phyloP scores from a whole-genome alignment of 208 protist genomes.

The Trypanosoma scelopori region DNA sequence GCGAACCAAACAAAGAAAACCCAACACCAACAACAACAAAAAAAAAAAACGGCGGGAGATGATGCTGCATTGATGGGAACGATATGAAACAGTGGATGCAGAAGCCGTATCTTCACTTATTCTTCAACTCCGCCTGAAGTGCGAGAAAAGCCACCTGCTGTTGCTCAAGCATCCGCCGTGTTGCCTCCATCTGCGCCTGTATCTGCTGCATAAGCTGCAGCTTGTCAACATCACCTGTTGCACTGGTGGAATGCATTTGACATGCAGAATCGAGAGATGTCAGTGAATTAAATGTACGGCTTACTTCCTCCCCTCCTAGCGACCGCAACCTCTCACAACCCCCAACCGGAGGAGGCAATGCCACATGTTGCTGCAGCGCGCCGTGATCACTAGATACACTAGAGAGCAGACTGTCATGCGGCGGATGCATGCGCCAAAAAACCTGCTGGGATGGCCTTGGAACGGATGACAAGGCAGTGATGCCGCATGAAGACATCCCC shows the following conservation, averaged over 20 bases:
- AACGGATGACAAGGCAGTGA: constrained; percentile 5
- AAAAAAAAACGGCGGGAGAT: background rate
- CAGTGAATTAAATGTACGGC: no score
- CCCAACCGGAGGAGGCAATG: background rate
- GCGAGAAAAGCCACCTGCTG: constrained; percentile 25
- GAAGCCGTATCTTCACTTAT: constrained; percentile 9
- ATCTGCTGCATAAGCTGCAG: constrained; percentile 25
- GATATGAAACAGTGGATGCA: background rate
- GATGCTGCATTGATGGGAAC: background rate
- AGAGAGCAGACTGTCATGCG: background rate
- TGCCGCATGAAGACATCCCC: background rate
- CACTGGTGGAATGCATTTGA: background rate
- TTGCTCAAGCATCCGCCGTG: constrained; percentile 27
- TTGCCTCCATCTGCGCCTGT: constrained; percentile 31
- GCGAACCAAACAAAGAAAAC: no score
- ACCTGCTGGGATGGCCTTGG: background rate
- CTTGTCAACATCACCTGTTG: constrained; percentile 9
- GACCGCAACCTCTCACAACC: background rate
- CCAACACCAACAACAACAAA: no score
- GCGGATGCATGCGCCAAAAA: background rate
- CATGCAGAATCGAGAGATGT: background rate
- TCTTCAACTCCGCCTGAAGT: constrained; percentile 21
- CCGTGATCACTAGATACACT: background rate
- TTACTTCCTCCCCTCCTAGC: background rate
- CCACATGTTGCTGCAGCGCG: background rate